A percentile compares a stretch with the other conserved stretches of the same genome.
Conservation (phyloP, 306 rosid genomes). For the Begonia masoniana region DNA sequence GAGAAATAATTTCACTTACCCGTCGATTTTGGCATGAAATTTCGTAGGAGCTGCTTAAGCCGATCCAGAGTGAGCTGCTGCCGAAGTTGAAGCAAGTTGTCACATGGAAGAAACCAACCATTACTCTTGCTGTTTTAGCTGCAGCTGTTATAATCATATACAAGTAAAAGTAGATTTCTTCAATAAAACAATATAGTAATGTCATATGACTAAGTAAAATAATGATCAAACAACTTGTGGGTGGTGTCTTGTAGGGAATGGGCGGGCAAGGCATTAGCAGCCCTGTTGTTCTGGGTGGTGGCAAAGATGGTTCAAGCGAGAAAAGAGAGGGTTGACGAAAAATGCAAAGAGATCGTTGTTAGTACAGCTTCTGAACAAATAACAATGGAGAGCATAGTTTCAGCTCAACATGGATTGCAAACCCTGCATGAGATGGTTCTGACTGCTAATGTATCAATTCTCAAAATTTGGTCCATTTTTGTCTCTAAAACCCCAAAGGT, state of each 20-base stretch:
- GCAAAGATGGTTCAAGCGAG: conserved; percentile 52
- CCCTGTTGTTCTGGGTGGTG: conserved; percentile 46
- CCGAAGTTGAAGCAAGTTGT: conserved; percentile 46
- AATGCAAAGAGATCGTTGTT: conserved; percentile 59
- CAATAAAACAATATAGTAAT: neutral
- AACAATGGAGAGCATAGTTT: conserved; percentile 65
- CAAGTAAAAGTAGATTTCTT: conserved; percentile 27
- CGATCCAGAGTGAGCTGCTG: conserved; percentile 20
- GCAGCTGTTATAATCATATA: conserved; percentile 40
- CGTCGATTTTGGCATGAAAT: conserved; percentile 7
- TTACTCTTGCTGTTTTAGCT: conserved; percentile 32
- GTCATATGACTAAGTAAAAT: too few species aligned
- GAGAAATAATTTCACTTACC: neutral
- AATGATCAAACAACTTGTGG: neutral
- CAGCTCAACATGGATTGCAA: conserved; percentile 70
- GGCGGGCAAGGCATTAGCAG: conserved; percentile 67
- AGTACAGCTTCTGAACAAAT: conserved; percentile 38
- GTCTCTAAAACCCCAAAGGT: conserved; percentile 78
- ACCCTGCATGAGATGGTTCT: conserved; percentile 48
- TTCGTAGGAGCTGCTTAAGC: conserved; percentile 63
- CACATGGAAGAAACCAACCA: conserved; percentile 60
- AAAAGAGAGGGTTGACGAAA: conserved; percentile 17
- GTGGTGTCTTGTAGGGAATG: conserved; percentile 52
- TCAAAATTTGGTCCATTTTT: conserved; percentile 68
- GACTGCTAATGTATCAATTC: conserved; percentile 46